Percentiles rank a stretch among this genome's conserved stretches.
These are phyloP conservation scores for Diaporthe capsici DNA, from an alignment of 2,329 filamentous ascomycete species.

Conservation along the genomic window DNA sequence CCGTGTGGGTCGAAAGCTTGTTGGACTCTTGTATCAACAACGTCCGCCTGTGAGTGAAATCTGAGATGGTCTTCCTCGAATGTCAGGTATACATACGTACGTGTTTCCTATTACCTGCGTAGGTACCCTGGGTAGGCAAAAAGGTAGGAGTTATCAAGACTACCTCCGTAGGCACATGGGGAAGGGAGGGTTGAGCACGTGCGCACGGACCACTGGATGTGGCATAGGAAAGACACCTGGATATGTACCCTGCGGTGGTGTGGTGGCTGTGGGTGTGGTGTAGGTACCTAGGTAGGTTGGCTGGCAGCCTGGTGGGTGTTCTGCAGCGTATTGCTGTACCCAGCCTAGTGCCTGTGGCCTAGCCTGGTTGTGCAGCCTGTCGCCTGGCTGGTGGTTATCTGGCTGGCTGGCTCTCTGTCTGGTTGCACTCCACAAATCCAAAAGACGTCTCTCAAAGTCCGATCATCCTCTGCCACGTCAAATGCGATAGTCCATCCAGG, in stretches of 20 bases:
- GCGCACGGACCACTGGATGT: background rate
- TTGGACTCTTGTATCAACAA: background rate
- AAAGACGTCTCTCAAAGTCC: slow-evolving; percentile 9
- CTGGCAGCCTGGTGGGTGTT: background rate
- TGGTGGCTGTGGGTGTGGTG: background rate
- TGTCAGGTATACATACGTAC: background rate
- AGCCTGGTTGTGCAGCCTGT: slow-evolving; percentile 5
- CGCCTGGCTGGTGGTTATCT: background rate
- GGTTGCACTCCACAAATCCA: slow-evolving; percentile 31
- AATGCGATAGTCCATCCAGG: slow-evolving; percentile 33
- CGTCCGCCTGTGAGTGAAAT: background rate
- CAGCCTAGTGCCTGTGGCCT: slow-evolving; percentile 15
- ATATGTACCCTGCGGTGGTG: background rate
- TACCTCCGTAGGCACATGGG: background rate
- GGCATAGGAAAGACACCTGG: background rate
- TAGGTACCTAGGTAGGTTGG: background rate
- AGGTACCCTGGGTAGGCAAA: background rate
- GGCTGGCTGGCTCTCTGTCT: background rate
- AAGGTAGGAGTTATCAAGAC: background rate
- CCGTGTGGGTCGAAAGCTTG: background rate
- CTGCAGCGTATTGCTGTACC: background rate
- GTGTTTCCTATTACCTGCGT: background rate
- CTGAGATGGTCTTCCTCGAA: background rate
- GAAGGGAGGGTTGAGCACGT: background rate
- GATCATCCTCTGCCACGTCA: slow-evolving; percentile 38